Evolutionary conservation across 805 yeast species (phyloP), one percentile per base, ranked within the genome.

Genomic region (Starmera pachycereana): DNA sequence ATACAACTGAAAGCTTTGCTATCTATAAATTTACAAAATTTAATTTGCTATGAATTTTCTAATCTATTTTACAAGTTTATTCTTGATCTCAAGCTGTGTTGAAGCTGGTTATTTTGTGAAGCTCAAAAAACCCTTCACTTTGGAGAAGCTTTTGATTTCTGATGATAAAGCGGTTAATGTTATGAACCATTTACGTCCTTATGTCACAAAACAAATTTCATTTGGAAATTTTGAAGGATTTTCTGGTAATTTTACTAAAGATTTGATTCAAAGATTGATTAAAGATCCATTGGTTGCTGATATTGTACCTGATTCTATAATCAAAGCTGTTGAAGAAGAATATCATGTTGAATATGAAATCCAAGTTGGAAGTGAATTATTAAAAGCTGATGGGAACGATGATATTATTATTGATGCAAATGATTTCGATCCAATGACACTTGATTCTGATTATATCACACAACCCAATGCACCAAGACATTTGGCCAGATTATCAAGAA

Each of bases 151-250:
- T 31, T 63, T 74, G 45, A 55, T 62, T 2, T 69, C 69, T 47
- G 76, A 72, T 37, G 53, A 65, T 9, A 60, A 47, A 35, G 47
- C 56, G 4, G 44, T 49, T 16, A 44, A 44, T n/a, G 40, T 58
- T 8, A 51, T 61, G 29, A 61, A 71, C 27, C 71, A 75, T 50
- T 59, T 71, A 39, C 56, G 74, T 44, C 63, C 69, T 32, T 57
- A 66, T 33, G 56, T 84, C 25, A 63, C 67, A 11, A 67, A 70
- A 40, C 63, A 72, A 11, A 76, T 76, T 47, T 68, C 82, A 0
- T 76, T 86, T 51, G 94, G 94, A 1, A 69, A 68, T 18, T 81
- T 84, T 53, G 75, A 72, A 46, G 94, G 83, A 0, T 74, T 87
- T 44, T 69, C 80, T 0, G 87, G 88, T 1, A 69, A 69, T 40